Conservation (phyloP, 805 yeast species). For the Trichomonascus vanleenenianus region DNA sequence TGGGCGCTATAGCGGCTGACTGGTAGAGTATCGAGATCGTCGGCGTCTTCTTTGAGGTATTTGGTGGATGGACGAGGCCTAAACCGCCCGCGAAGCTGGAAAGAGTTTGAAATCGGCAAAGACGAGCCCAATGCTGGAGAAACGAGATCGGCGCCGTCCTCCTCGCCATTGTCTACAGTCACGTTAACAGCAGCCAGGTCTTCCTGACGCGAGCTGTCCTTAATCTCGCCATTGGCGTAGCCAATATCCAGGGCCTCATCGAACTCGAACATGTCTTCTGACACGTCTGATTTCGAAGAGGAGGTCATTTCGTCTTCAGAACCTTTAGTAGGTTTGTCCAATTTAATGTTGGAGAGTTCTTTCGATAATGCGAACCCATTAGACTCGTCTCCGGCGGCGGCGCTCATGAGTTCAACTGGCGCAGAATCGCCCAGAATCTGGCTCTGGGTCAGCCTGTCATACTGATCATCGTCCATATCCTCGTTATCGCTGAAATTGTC, state of each 20-base stretch:
- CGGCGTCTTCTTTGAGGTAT: not conserved
- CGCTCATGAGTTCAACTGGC: too few species aligned
- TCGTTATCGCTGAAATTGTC: not conserved
- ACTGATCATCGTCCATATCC: not conserved
- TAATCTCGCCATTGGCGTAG: not conserved
- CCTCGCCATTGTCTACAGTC: not conserved
- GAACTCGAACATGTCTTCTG: conserved; percentile 5
- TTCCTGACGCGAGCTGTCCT: not conserved
- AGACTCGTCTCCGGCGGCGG: not conserved
- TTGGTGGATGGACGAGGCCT: conserved; percentile 3
- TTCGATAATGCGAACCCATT: not conserved
- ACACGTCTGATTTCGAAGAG: not conserved
- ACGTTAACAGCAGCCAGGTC: too few species aligned
- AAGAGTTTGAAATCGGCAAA: not conserved
- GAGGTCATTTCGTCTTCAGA: not conserved
- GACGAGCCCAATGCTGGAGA: not conserved
- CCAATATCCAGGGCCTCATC: conserved; percentile 2
- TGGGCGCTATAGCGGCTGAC: not conserved
- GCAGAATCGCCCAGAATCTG: not conserved
- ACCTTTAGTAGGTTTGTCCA: not conserved
- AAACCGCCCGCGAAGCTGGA: conserved; percentile 3
- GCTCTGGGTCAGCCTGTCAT: not conserved
- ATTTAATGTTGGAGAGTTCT: not conserved
- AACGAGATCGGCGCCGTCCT: not conserved
- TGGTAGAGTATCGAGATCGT: not conserved